These are phyloP conservation scores for Anisodus acutangulus DNA, from an alignment of 257 asterid species.

Conservation along the genomic window DNA sequence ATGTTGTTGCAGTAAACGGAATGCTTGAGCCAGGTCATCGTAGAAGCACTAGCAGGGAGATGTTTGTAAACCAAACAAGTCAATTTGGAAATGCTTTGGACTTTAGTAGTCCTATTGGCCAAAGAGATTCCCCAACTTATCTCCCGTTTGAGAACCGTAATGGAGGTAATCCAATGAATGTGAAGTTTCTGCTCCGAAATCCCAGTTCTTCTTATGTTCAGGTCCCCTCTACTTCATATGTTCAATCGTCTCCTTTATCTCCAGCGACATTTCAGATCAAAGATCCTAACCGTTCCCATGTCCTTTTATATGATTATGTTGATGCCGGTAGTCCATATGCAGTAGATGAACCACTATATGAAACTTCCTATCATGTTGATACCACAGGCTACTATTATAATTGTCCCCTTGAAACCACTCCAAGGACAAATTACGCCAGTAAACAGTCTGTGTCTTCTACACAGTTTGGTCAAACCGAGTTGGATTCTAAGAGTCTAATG, in stretches of 20 bases:
- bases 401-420: constrained; percentile 39
- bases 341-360: constrained; percentile 41
- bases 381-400: constrained; percentile 42
- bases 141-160: constrained; percentile 48
- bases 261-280: constrained; percentile 40
- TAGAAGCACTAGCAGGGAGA: constrained; percentile 75
- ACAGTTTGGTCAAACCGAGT: constrained; percentile 39
- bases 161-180: constrained; percentile 41
- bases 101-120: constrained; percentile 48
- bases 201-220: constrained; percentile 41
- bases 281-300: constrained; percentile 42
- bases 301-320: constrained; percentile 42
- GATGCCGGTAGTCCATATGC: constrained; percentile 33
- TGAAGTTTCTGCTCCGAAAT: constrained; percentile 38
- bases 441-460: constrained; percentile 46
- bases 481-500: constrained; percentile 36
- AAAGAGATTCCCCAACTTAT: constrained; percentile 50
- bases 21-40: constrained; percentile 53
- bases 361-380: constrained; percentile 42
- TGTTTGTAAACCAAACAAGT: constrained; percentile 50
- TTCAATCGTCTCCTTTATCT: constrained; percentile 49
- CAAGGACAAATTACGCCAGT: constrained; percentile 38
- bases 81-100: constrained; percentile 43
- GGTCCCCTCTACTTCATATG: constrained; percentile 39
- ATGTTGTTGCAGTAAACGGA: constrained; percentile 75